phyloP scores from a whole-genome alignment of 176 grass and related monocot species.

The Rhipidocladum racemiflorum region DNA sequence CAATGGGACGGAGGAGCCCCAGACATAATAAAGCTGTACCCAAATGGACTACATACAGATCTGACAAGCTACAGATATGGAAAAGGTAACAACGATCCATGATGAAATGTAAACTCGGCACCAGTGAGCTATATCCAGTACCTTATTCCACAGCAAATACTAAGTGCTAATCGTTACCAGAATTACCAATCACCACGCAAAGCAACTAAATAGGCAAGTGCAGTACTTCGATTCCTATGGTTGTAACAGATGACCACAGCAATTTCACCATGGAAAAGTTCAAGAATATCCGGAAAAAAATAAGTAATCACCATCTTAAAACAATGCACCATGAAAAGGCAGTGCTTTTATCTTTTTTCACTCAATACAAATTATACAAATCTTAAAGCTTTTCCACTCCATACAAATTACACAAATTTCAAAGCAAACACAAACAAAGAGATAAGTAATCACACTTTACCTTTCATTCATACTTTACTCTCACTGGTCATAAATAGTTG shows the following conservation, averaged over 20 bases:
- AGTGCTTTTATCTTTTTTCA: too few relatives aligned
- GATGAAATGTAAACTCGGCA: conserved; percentile 15
- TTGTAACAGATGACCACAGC: neutral
- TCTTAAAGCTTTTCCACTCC: too few relatives aligned
- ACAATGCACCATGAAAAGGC: too few relatives aligned
- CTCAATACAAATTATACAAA: too few relatives aligned
- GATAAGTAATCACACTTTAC: too few relatives aligned
- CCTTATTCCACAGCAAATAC: conserved; percentile 13
- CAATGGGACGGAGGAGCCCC: conserved; percentile 3
- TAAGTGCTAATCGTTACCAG: conserved; percentile 13
- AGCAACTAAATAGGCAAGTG: neutral
- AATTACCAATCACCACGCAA: neutral
- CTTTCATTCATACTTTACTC: too few relatives aligned
- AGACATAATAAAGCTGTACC: conserved; percentile 45
- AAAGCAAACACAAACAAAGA: too few relatives aligned
- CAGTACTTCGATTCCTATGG: neutral
- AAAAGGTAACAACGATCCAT: conserved; percentile 25
- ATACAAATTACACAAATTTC: too few relatives aligned
- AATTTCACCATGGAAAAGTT: neutral
- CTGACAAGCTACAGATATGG: conserved; percentile 34
- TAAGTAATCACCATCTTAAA: too few relatives aligned
- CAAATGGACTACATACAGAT: conserved; percentile 38
- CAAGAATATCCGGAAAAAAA: neutral
- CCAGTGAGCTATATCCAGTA: neutral
- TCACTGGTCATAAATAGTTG: too few relatives aligned